Evolutionary conservation across 257 asterid genomes (phyloP).

Genomic region (Jasminum sambac): DNA sequence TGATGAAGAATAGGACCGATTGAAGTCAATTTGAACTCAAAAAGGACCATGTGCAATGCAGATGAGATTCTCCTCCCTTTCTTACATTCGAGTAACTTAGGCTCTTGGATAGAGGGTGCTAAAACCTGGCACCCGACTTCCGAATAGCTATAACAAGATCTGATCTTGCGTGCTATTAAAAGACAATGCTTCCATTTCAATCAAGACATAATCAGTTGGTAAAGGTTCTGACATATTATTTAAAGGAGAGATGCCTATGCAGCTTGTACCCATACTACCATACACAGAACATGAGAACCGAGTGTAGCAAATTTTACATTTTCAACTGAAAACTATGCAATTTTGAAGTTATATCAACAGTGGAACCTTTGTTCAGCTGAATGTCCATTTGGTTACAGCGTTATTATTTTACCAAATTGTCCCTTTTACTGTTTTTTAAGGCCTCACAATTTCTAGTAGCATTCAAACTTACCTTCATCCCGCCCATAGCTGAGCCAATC

Average conservation of each 20-base stretch:
- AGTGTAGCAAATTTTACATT: not conserved
- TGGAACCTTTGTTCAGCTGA: not conserved
- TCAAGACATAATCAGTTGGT: not conserved
- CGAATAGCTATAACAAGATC: not conserved
- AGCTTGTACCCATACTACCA: not conserved
- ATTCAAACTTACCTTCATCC: slow-evolving; percentile 72
- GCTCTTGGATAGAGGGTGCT: slow-evolving; percentile 1
- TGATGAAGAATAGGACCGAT: not conserved
- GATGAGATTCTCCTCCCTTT: not conserved
- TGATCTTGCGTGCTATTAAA: not conserved
- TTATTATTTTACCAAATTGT: slow-evolving; percentile 12
- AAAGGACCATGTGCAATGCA: slow-evolving; percentile 14
- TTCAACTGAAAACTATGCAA: not conserved
- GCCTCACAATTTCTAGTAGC: slow-evolving; percentile 6
- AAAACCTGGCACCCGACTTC: not conserved
- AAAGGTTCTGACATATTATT: not conserved
- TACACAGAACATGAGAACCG: not conserved
- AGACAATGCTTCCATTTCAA: not conserved
- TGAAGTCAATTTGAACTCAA: not conserved
- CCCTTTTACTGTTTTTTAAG: slow-evolving; percentile 12
- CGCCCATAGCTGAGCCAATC: slow-evolving; percentile 97
- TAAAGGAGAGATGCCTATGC: not conserved
- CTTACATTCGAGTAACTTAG: not conserved
- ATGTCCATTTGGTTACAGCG: not conserved
- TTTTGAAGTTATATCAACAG: not conserved